Evolutionary conservation across 148 eudicot species (phyloP).

Genomic region (Simmondsia chinensis): DNA sequence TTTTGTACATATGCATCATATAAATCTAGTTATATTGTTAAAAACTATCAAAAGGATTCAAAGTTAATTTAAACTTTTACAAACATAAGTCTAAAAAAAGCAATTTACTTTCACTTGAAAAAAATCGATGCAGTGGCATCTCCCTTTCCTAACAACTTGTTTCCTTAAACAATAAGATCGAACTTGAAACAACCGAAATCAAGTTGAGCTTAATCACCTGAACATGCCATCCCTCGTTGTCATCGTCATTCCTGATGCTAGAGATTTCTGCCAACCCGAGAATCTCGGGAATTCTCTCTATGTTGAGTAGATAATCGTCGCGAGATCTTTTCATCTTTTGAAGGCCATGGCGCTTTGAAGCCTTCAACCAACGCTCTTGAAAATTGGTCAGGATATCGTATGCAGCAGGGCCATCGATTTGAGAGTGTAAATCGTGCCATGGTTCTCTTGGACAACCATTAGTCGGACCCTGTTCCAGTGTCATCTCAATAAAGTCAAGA

Average conservation of each 20-base stretch:
- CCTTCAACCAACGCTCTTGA: conserved; percentile 83
- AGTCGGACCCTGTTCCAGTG: conserved; percentile 41
- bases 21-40: too few species aligned
- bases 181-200: too few species aligned
- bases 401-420: conserved; percentile 96
- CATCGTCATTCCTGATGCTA: conserved; percentile 29
- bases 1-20: too few species aligned
- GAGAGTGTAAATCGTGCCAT: conserved; percentile 95
- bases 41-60: too few species aligned
- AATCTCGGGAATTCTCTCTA: conserved; percentile 60
- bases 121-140: background rate
- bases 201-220: conserved; percentile 40
- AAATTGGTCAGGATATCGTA: conserved; percentile 83
- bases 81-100: too few species aligned
- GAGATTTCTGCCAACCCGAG: conserved; percentile 47
- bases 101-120: too few species aligned
- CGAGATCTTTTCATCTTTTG: conserved; percentile 46
- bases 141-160: too few species aligned
- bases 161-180: too few species aligned
- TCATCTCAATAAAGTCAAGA: background rate
- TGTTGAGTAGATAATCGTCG: conserved; percentile 68
- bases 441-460: conserved; percentile 91
- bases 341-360: conserved; percentile 59
- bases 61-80: too few species aligned
- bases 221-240: conserved; percentile 80